A percentile compares a stretch with the other conserved stretches of the same genome.
Conservation (phyloP, 257 asterid genomes). For the Prunella vulgaris region DNA sequence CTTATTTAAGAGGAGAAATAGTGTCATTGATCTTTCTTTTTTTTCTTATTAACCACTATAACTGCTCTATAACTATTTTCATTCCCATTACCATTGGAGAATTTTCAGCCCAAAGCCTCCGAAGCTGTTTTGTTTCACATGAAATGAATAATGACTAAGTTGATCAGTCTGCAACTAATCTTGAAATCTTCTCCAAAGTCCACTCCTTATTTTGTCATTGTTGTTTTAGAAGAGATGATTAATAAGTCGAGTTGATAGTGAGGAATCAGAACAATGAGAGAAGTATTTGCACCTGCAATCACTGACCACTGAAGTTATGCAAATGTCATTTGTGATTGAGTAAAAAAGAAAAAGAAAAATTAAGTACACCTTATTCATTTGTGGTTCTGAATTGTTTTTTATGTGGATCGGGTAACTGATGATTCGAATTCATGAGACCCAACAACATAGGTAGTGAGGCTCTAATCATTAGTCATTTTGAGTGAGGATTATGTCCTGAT, state of each 20-base stretch:
- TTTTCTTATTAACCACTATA: too few species aligned
- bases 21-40: too few species aligned
- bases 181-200: background rate
- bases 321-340: background rate
- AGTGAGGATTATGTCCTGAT: background rate
- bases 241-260: conserved; percentile 1
- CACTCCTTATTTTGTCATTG: background rate
- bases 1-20: too few species aligned
- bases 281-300: background rate
- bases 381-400: too few species aligned
- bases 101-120: too few species aligned
- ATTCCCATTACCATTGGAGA: too few species aligned
- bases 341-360: background rate
- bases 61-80: too few species aligned
- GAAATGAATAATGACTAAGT: background rate
- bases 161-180: conserved; percentile 1
- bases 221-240: background rate
- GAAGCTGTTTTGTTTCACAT: conserved; percentile 7
- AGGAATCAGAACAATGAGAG: background rate
- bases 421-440: too few species aligned
- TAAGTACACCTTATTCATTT: background rate
- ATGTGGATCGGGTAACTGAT: too few species aligned
- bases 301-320: too few species aligned
- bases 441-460: too few species aligned
- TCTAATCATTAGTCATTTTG: background rate